Conservation (phyloP, 2,329 filamentous ascomycete species). For the Trichoderma citrinoviride region DNA sequence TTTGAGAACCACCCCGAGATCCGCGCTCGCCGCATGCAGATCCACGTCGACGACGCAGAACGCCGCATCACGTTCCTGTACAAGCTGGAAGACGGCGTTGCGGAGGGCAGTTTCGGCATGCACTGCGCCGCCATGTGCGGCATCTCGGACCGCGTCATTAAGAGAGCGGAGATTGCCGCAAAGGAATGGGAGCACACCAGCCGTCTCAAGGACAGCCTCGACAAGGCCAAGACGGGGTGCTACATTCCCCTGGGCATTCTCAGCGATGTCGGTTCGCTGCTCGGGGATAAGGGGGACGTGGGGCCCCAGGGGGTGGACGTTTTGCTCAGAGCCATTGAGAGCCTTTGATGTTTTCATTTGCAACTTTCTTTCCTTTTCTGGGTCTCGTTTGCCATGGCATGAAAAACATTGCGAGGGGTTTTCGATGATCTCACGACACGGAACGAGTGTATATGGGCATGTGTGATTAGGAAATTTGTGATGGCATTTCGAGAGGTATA, state of each 20-base stretch:
- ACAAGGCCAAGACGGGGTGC: conserved; percentile 72
- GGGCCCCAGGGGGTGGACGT: conserved; percentile 55
- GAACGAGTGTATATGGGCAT: conserved; percentile 9
- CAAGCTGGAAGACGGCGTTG: conserved; percentile 87
- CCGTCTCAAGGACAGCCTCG: conserved; percentile 81
- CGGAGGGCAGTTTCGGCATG: conserved; percentile 97
- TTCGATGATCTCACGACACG: background rate
- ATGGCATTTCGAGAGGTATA: background rate
- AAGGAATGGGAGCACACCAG: conserved; percentile 95
- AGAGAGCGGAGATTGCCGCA: conserved; percentile 83
- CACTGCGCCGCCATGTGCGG: conserved; percentile 98
- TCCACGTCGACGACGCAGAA: conserved; percentile 81
- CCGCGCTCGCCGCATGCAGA: conserved; percentile 83
- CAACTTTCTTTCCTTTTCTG: background rate
- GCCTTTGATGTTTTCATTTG: conserved; percentile 42
- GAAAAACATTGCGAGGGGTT: background rate
- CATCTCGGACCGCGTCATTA: conserved; percentile 78
- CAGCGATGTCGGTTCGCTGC: conserved; percentile 79
- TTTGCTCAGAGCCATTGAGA: conserved; percentile 58
- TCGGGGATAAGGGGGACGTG: conserved; percentile 58
- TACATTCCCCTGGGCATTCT: conserved; percentile 82
- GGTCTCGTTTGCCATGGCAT: background rate
- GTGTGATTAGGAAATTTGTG: background rate
- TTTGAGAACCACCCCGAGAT: conserved; percentile 90
- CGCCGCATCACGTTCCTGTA: conserved; percentile 95